These are phyloP conservation scores for Trichoderma atrobrunneum DNA, from an alignment of 2,329 filamentous ascomycete genomes.

Conservation along the genomic window DNA sequence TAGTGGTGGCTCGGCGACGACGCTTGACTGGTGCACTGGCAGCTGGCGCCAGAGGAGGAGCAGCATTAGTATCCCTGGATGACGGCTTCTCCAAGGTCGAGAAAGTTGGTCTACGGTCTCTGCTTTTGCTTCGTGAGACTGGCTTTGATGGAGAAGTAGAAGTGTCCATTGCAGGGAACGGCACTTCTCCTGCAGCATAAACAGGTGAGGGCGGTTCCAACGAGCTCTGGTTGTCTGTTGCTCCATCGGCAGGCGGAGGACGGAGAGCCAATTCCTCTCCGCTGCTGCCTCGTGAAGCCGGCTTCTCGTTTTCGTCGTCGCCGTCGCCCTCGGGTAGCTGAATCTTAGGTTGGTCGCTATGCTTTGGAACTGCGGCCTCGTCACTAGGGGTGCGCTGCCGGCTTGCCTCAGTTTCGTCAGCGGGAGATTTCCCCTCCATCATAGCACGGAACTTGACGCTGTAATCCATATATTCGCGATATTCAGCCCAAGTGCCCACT, in stretches of 20 bases:
- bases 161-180: constrained; percentile 49
- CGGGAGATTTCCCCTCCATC: constrained; percentile 53
- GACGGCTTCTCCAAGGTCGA: constrained; percentile 51
- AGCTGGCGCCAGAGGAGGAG: constrained; percentile 28
- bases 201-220: constrained; percentile 37
- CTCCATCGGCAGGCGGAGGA: constrained; percentile 26
- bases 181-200: constrained; percentile 42
- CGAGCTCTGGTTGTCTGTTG: constrained; percentile 24
- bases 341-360: constrained; percentile 32
- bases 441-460: constrained; percentile 70
- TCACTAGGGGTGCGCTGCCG: constrained; percentile 34
- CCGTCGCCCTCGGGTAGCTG: constrained; percentile 28
- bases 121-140: constrained; percentile 39
- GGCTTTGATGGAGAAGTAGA: constrained; percentile 30
- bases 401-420: constrained; percentile 46
- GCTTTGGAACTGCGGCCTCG: constrained; percentile 35
- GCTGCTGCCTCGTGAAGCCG: constrained; percentile 1
- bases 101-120: constrained; percentile 56
- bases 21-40: constrained; percentile 53
- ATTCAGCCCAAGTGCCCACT: constrained; percentile 89
- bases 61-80: constrained; percentile 33
- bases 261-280: constrained; percentile 5
- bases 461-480: constrained; percentile 80
- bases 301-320: constrained; percentile 36
- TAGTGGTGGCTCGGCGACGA: constrained; percentile 67